These are phyloP conservation scores for Vigna hirtella DNA, from an alignment of 306 rosid species.

Conservation along the genomic window DNA sequence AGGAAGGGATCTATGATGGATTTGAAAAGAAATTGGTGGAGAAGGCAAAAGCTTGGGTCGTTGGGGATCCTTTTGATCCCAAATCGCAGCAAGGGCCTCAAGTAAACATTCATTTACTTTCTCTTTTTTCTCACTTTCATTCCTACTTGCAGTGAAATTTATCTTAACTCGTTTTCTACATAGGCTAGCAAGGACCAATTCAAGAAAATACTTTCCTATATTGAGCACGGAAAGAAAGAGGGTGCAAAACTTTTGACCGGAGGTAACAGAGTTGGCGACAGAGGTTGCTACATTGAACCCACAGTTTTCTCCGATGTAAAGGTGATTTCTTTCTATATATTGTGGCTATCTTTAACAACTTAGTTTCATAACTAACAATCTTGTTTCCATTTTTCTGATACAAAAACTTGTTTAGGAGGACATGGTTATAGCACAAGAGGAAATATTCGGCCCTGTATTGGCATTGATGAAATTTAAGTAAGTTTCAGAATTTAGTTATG, in stretches of 20 bases:
- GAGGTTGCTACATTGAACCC: slow-evolving; percentile 80
- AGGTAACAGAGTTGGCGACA: slow-evolving; percentile 61
- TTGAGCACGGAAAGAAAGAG: slow-evolving; percentile 80
- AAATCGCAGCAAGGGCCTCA: slow-evolving; percentile 77
- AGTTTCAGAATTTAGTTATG: slow-evolving; percentile 25
- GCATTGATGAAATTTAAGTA: slow-evolving; percentile 72
- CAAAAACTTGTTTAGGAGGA: slow-evolving; percentile 58
- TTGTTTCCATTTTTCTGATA: background rate
- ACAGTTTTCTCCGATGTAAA: slow-evolving; percentile 72
- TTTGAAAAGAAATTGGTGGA: slow-evolving; percentile 62
- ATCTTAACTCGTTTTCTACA: background rate
- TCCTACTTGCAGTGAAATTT: background rate
- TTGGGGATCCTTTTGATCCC: slow-evolving; percentile 93
- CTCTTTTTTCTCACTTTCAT: background rate
- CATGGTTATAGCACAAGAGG: slow-evolving; percentile 70
- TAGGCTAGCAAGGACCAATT: slow-evolving; percentile 69
- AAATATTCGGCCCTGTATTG: slow-evolving; percentile 83
- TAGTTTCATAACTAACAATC: slow-evolving; percentile 5
- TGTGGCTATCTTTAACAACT: background rate
- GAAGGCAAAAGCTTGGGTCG: slow-evolving; percentile 65
- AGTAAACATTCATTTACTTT: slow-evolving; percentile 37
- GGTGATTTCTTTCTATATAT: slow-evolving; percentile 44
- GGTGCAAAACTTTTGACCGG: slow-evolving; percentile 85
- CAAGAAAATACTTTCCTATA: slow-evolving; percentile 65
- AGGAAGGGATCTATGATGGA: slow-evolving; percentile 80